Percentiles rank a stretch among this genome's conserved stretches.
These are phyloP conservation scores for Blastobotrys raffinosifermentans DNA, from an alignment of 1,139 yeast species.

Conservation along the genomic window DNA sequence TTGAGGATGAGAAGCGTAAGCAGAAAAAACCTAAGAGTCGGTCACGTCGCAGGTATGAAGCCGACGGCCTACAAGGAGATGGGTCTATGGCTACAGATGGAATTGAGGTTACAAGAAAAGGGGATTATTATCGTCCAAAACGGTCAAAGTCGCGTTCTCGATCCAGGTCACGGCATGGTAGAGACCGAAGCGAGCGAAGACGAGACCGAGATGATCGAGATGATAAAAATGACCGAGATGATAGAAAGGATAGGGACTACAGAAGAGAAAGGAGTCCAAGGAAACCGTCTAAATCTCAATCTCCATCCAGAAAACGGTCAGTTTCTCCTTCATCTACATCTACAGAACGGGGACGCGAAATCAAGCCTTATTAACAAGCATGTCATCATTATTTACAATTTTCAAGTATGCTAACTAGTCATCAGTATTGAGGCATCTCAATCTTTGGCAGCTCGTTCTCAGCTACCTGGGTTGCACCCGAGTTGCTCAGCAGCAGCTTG, in stretches of 20 bases:
- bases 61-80: neutral
- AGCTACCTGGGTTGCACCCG: conserved; percentile 35
- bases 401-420: conserved; percentile 1
- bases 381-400: conserved; percentile 2
- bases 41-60: neutral
- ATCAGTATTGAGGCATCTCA: conserved; percentile 8
- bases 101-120: neutral
- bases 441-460: conserved; percentile 25
- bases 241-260: neutral
- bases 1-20: conserved; percentile 5
- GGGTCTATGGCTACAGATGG: conserved; percentile 3
- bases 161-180: conserved; percentile 5
- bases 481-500: conserved; percentile 31
- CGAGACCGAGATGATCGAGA: conserved; percentile 2
- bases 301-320: no score
- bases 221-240: neutral
- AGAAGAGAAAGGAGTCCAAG: conserved; percentile 1
- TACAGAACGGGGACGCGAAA: conserved; percentile 2
- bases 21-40: conserved; percentile 1
- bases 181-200: conserved; percentile 4
- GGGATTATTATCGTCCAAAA: no score
- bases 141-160: conserved; percentile 4
- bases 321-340: no score
- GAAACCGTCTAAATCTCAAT: no score
- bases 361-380: neutral